Evolutionary conservation across 768 basidiomycete species (phyloP).

Genomic region (Lepiota venenata): DNA sequence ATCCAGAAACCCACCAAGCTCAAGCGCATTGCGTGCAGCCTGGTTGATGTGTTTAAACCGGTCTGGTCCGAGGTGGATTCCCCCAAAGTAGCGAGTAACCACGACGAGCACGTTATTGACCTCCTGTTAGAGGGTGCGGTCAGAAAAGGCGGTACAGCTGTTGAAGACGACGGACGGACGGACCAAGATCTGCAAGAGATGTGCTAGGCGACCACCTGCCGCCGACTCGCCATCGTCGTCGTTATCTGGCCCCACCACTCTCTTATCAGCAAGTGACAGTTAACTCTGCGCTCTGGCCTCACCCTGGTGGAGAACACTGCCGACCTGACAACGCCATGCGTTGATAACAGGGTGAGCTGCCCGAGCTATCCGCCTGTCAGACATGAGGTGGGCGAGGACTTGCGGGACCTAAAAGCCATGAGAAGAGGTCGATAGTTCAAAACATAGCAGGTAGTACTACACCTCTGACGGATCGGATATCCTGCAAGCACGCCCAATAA

Average conservation of each 20-base stretch:
- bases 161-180: slow-evolving; percentile 38
- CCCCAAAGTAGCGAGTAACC: slow-evolving; percentile 94
- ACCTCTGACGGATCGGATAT: slow-evolving; percentile 80
- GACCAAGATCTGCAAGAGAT: slow-evolving; percentile 86
- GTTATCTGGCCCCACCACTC: slow-evolving; percentile 63
- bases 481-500: slow-evolving; percentile 81
- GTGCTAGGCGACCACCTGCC: slow-evolving; percentile 86
- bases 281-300: slow-evolving; percentile 13
- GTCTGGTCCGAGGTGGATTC: slow-evolving; percentile 86
- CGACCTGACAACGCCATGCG: slow-evolving; percentile 76
- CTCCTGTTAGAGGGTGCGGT: slow-evolving; percentile 45
- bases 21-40: slow-evolving; percentile 88
- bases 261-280: background rate
- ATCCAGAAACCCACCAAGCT: slow-evolving; percentile 84
- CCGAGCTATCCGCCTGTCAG: slow-evolving; percentile 69
- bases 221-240: slow-evolving; percentile 95
- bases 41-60: slow-evolving; percentile 94
- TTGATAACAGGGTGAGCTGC: slow-evolving; percentile 80
- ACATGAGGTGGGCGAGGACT: slow-evolving; percentile 62
- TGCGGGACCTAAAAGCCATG: slow-evolving; percentile 51
- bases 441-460: slow-evolving; percentile 13
- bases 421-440: background rate
- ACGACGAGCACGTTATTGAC: slow-evolving; percentile 83
- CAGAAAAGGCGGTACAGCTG: background rate
- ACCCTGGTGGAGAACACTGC: slow-evolving; percentile 74